Conservation (phyloP, 2,329 filamentous ascomycete genomes). For the Fusarium sp. region DNA sequence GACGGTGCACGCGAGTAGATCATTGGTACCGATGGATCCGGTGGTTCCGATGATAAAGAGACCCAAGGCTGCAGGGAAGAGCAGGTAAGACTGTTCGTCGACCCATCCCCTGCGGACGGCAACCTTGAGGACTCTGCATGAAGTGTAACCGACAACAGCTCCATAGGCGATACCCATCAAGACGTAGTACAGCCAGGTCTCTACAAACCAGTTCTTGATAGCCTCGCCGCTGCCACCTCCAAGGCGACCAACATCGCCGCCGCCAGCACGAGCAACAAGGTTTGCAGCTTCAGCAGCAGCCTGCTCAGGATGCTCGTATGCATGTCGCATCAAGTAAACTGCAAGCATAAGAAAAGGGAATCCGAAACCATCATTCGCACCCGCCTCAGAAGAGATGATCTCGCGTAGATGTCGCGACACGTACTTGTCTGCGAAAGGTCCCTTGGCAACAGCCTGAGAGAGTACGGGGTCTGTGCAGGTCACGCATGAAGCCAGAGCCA, state of each 20-base stretch:
- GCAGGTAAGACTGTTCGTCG: slow-evolving; percentile 64
- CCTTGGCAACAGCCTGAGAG: slow-evolving; percentile 44
- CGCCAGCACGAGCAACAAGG: slow-evolving; percentile 31
- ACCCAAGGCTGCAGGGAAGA: slow-evolving; percentile 63
- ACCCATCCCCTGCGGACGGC: slow-evolving; percentile 62
- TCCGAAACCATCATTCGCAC: slow-evolving; percentile 71
- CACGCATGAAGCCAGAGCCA: slow-evolving; percentile 70
- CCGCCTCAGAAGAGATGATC: slow-evolving; percentile 71
- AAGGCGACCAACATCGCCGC: slow-evolving; percentile 59
- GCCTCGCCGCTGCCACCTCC: slow-evolving; percentile 64
- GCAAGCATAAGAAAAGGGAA: slow-evolving; percentile 67
- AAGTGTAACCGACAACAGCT: slow-evolving; percentile 59
- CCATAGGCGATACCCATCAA: slow-evolving; percentile 65
- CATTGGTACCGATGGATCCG: slow-evolving; percentile 67
- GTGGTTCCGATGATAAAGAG: slow-evolving; percentile 69
- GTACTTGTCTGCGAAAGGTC: slow-evolving; percentile 66
- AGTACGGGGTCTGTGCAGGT: slow-evolving; percentile 61
- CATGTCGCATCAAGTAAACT: slow-evolving; percentile 20
- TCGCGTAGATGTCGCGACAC: slow-evolving; percentile 67
- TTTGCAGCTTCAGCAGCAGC: background rate
- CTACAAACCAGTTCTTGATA: slow-evolving; percentile 67
- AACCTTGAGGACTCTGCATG: slow-evolving; percentile 59
- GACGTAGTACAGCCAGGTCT: slow-evolving; percentile 70
- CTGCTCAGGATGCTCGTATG: background rate
- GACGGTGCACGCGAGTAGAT: slow-evolving; percentile 70